Evolutionary conservation across 2,329 filamentous ascomycete species (phyloP).

Genomic region (Paraconiothyrium sp.): DNA sequence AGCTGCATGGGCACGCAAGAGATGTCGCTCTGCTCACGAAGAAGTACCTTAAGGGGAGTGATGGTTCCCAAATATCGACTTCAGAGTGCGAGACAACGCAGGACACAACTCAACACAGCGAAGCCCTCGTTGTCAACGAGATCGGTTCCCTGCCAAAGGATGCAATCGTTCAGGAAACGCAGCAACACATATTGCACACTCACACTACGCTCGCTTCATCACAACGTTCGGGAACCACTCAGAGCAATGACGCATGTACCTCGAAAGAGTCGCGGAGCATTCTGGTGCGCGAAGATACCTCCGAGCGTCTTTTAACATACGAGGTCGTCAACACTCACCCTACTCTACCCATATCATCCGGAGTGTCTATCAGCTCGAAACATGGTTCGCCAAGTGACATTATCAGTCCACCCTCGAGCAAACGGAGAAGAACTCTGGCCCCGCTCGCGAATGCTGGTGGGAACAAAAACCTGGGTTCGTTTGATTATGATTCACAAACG

Average conservation of each 20-base stretch:
- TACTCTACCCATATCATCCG: slow-evolving; percentile 6
- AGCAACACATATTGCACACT: slow-evolving; percentile 17
- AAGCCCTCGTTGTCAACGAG: slow-evolving; percentile 20
- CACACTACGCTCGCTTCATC: slow-evolving; percentile 22
- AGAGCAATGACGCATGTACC: slow-evolving; percentile 30
- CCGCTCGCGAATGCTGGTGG: slow-evolving; percentile 24
- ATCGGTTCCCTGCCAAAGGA: slow-evolving; percentile 17
- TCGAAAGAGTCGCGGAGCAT: slow-evolving; percentile 28
- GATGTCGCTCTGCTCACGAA: slow-evolving; percentile 39
- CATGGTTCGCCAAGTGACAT: slow-evolving; percentile 17
- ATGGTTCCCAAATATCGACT: slow-evolving; percentile 23
- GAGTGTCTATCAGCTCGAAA: slow-evolving; percentile 15
- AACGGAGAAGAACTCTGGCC: slow-evolving; percentile 26
- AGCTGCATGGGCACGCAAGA: slow-evolving; percentile 40
- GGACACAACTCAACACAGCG: slow-evolving; percentile 31
- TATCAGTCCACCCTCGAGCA: slow-evolving; percentile 32
- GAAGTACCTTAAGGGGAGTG: slow-evolving; percentile 30
- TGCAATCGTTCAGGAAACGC: slow-evolving; percentile 31
- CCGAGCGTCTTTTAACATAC: slow-evolving; percentile 18
- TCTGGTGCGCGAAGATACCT: slow-evolving; percentile 34
- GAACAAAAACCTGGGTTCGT: slow-evolving; percentile 25
- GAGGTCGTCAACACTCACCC: neutral
- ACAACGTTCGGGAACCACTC: slow-evolving; percentile 33
- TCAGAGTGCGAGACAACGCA: slow-evolving; percentile 37
- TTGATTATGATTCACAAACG: slow-evolving; percentile 32